A percentile compares a stretch with the other conserved stretches of the same genome.
phyloP scores from a whole-genome alignment of 441 rosid genomes.

The Heliophila coronopifolia region DNA sequence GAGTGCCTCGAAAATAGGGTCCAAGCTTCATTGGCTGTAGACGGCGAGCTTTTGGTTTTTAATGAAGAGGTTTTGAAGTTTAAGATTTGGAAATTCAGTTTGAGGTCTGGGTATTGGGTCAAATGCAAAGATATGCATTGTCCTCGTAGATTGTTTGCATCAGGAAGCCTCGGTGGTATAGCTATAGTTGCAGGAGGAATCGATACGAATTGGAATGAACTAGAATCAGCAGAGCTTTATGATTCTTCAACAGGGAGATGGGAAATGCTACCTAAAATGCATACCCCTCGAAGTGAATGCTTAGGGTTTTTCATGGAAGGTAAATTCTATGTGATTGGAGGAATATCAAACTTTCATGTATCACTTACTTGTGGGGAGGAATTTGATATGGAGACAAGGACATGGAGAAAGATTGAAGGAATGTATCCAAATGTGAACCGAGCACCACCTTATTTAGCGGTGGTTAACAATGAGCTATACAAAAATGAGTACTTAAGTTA shows the following conservation, averaged over 20 bases:
- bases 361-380: conserved; percentile 71
- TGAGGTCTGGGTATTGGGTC: conserved; percentile 47
- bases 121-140: conserved; percentile 67
- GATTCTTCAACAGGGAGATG: conserved; percentile 61
- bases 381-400: conserved; percentile 52
- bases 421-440: conserved; percentile 72
- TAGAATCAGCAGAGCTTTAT: conserved; percentile 65
- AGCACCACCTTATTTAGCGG: conserved; percentile 57
- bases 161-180: conserved; percentile 58
- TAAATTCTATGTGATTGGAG: conserved; percentile 74
- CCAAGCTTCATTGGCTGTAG: conserved; percentile 75
- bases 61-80: conserved; percentile 60
- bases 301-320: conserved; percentile 85
- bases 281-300: conserved; percentile 62
- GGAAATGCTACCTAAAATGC: conserved; percentile 66
- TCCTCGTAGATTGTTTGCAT: conserved; percentile 72
- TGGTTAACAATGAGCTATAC: conserved; percentile 44
- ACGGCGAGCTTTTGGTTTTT: conserved; percentile 61
- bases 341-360: conserved; percentile 54
- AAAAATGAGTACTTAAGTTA: conserved; percentile 41
- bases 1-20: conserved; percentile 73
- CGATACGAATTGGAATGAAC: conserved; percentile 47
- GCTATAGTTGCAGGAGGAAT: conserved; percentile 75
- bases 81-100: conserved; percentile 68
- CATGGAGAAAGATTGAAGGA: conserved; percentile 61